Conservation (phyloP, 2,329 filamentous ascomycete species). For the Orbilia ellipsospora region DNA sequence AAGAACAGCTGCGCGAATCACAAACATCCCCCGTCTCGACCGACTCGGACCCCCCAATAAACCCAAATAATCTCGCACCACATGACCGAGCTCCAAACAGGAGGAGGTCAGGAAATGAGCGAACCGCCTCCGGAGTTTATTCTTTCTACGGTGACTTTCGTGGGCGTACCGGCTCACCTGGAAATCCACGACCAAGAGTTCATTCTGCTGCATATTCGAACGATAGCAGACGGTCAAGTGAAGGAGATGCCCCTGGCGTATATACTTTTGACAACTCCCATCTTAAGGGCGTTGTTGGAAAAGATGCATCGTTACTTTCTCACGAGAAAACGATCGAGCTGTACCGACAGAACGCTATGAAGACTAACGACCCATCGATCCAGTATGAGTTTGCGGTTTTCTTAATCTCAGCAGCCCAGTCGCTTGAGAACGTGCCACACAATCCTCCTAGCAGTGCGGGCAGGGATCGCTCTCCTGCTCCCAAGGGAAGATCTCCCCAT, state of each 20-base stretch:
- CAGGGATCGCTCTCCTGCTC: constrained; percentile 59
- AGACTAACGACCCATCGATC: constrained; percentile 87
- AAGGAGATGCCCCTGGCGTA: constrained; percentile 69
- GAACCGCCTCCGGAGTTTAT: constrained; percentile 38
- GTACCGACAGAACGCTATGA: constrained; percentile 97
- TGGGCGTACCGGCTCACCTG: constrained; percentile 47
- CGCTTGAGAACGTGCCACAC: constrained; percentile 42
- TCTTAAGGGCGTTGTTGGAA: constrained; percentile 81
- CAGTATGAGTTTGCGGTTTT: constrained; percentile 98
- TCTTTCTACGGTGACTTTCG: constrained; percentile 54
- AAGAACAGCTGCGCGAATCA: constrained; percentile 50
- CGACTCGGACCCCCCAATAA: constrained; percentile 65
- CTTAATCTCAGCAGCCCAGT: constrained; percentile 85
- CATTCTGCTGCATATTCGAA: constrained; percentile 58
- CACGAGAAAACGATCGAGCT: constrained; percentile 95
- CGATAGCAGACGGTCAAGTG: constrained; percentile 69
- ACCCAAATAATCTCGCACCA: constrained; percentile 54
- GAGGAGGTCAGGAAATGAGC: constrained; percentile 30
- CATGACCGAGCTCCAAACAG: constrained; percentile 50
- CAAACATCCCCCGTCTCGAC: constrained; percentile 68
- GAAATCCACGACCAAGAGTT: constrained; percentile 53
- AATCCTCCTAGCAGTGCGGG: constrained; percentile 35
- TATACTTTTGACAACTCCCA: constrained; percentile 80
- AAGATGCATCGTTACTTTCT: constrained; percentile 89
- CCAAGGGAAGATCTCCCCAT: constrained; percentile 58